Evolutionary conservation across 2,329 filamentous ascomycete genomes (phyloP).

Genomic region (Exophiala dermatitidis): DNA sequence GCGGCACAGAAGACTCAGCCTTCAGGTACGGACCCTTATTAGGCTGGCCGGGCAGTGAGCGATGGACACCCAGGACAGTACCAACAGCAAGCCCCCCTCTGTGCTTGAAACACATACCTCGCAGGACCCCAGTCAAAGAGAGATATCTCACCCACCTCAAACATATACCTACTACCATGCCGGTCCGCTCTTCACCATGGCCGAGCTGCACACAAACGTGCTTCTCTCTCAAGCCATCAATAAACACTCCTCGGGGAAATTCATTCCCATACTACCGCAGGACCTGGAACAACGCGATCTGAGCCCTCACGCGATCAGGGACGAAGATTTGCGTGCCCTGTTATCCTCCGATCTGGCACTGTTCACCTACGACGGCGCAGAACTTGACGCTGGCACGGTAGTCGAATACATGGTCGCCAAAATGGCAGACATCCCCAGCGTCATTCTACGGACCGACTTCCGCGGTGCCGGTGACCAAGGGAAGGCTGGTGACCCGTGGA

Average conservation of each 20-base stretch:
- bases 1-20: too few species aligned
- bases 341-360: constrained; percentile 25
- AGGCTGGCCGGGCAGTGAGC: neutral
- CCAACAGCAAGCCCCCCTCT: neutral
- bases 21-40: too few species aligned
- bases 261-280: constrained; percentile 25
- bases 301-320: constrained; percentile 25
- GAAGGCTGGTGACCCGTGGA: constrained; percentile 23
- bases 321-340: constrained; percentile 24
- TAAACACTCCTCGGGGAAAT: constrained; percentile 18
- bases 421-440: constrained; percentile 26
- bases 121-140: constrained; percentile 1
- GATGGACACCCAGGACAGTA: neutral
- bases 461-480: constrained; percentile 25
- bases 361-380: constrained; percentile 27
- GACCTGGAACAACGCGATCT: constrained; percentile 26
- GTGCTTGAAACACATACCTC: constrained; percentile 16
- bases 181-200: constrained; percentile 26
- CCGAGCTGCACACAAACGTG: constrained; percentile 26
- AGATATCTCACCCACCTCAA: constrained; percentile 11
- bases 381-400: constrained; percentile 27
- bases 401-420: constrained; percentile 28
- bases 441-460: constrained; percentile 27
- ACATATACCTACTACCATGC: constrained; percentile 28
- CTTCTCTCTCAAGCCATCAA: constrained; percentile 22